Evolutionary conservation across 768 basidiomycete species (phyloP), one percentile per base, ranked within the genome.

Genomic region (Xerocomellus intermedius): DNA sequence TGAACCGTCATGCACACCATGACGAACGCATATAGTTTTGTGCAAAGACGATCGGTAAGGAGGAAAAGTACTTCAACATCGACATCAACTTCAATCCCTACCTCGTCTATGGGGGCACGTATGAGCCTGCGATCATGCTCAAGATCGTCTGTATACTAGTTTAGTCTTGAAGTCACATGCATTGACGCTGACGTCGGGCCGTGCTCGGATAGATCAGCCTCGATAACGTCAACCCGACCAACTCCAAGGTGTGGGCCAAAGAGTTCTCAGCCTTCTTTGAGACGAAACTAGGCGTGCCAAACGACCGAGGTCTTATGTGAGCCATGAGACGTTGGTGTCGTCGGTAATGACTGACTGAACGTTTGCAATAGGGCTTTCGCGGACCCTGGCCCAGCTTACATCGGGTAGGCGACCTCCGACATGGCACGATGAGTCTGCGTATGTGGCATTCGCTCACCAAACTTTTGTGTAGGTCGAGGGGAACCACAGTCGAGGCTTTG

Each of bases 101-200:
- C 35, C 76, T 88, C 55, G 77, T 82, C 4, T 88, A 83, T 62
- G 74, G 59, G 19, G 87, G 86, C 14, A 80, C 80, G 5, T 80
- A 86, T 50, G 86, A 87, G 16, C 87, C 87, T 19, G 83, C 86
- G 4, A 80, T 86, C 69, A 72, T 79, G 47, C 70, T 89, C 50
- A 69, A 67, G 43, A 71, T 86, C 55, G 88, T 89, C 55, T 50
- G 86, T 75, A n/a, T 36, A 32, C n/a, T n/a, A n/a, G n/a, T n/a
- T n/a, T 41, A 1, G 7, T 7, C 8, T 26, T 7, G 19, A 28
- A 5, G 17, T 43, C 35, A 2, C 13, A 1, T 10, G 21, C 14
- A 16, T 14, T 17, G 26, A 14, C 28, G 21, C 44, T 59, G 33
- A 37, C 36, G 24, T 32, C 32, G 28, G 16, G 8, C n/a, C 24